Percentiles rank a stretch among this genome's conserved stretches.
Evolutionary conservation across 495 filamentous ascomycete genomes (phyloP).

Genomic region (Neurospora sublineolata): DNA sequence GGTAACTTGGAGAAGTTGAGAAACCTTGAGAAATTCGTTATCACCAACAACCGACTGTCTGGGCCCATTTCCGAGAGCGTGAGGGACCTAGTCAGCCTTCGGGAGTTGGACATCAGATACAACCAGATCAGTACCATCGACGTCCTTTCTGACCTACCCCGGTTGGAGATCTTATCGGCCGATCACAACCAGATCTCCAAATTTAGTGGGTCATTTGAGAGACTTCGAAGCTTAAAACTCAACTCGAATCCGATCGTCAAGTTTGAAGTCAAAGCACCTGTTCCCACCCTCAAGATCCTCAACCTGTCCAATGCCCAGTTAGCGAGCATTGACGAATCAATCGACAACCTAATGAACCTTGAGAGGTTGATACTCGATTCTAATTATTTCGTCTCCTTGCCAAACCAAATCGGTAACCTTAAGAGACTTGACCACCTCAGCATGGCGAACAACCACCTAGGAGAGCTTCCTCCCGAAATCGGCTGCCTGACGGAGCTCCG

Average conservation of each 20-base stretch:
- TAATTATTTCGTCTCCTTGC: slow-evolving; percentile 88
- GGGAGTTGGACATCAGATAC: slow-evolving; percentile 88
- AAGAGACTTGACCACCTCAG: slow-evolving; percentile 81
- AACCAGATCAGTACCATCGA: slow-evolving; percentile 82
- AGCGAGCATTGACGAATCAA: slow-evolving; percentile 73
- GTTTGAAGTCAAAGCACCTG: slow-evolving; percentile 66
- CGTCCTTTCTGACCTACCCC: slow-evolving; percentile 66
- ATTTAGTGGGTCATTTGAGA: slow-evolving; percentile 75
- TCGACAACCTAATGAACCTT: slow-evolving; percentile 75
- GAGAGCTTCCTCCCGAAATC: slow-evolving; percentile 70
- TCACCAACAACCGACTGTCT: slow-evolving; percentile 83
- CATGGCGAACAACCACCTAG: slow-evolving; percentile 80
- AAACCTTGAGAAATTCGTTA: slow-evolving; percentile 77
- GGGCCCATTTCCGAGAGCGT: slow-evolving; percentile 64
- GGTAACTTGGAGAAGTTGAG: slow-evolving; percentile 63
- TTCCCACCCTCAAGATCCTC: slow-evolving; percentile 71
- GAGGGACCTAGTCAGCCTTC: slow-evolving; percentile 59
- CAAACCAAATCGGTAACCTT: slow-evolving; percentile 71
- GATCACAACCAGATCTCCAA: slow-evolving; percentile 86
- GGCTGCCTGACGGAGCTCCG: slow-evolving; percentile 75
- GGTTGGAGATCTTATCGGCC: slow-evolving; percentile 71
- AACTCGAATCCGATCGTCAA: slow-evolving; percentile 90
- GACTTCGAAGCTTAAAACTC: slow-evolving; percentile 69
- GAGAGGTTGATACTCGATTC: slow-evolving; percentile 82
- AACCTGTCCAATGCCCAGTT: slow-evolving; percentile 84